Evolutionary conservation across 495 filamentous ascomycete genomes (phyloP).

Genomic region (Trichoderma asperelloides): DNA sequence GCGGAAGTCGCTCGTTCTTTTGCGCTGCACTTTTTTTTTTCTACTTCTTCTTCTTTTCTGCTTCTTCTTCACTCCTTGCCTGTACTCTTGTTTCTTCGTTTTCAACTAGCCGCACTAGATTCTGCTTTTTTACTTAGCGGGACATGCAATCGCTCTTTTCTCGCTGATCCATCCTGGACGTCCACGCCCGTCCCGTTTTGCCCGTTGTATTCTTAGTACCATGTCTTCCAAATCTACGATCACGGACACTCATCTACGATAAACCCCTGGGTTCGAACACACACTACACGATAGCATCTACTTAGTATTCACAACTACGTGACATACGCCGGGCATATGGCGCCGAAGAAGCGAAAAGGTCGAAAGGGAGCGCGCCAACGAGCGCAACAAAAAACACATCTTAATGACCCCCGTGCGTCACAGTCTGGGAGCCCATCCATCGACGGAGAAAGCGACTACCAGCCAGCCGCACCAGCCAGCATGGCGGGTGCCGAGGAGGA

Average conservation of each 20-base stretch:
- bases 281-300: neutral
- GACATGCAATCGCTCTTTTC: neutral
- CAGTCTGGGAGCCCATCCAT: neutral
- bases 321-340: neutral
- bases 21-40: neutral
- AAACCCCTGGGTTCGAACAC: neutral
- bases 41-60: too few species aligned
- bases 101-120: neutral
- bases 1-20: constrained; percentile 1
- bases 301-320: neutral
- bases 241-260: neutral
- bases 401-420: neutral
- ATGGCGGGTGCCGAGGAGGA: neutral
- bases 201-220: neutral
- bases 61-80: too few species aligned
- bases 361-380: neutral
- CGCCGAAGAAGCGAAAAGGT: neutral
- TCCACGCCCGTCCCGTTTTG: neutral
- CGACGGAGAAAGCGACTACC: neutral
- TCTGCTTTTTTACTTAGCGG: neutral
- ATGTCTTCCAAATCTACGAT: neutral
- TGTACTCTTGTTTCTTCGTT: neutral
- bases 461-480: neutral
- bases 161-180: neutral
- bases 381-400: neutral